Base-by-base conservation (phyloP, 73 alveolate species). In the Symbiodinium pilosum region DNA sequence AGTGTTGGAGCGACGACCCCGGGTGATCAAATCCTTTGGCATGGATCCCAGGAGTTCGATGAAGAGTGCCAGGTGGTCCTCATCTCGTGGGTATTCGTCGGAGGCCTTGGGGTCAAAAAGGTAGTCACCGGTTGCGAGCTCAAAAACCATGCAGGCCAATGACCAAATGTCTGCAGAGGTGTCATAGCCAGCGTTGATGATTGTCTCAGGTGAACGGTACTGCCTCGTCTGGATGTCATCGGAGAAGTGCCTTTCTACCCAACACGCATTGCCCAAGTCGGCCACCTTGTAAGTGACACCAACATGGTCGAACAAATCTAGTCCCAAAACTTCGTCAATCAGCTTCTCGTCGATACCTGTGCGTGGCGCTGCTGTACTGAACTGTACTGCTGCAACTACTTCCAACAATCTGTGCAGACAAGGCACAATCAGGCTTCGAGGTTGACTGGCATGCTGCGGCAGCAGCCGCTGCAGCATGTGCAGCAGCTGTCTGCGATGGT, bases 151-250 rank as follows among this genome's bases (percentile, higher is more conserved):
- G 94, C 99, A 99, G 39, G 75, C 98, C 99, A 99, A 99, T 51
- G 99, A 98, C 99, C 99, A 99, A 38, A 99, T 99, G 97, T 99
- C 99, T 73, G 99, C 99, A 42, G 99, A 99, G 59, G 99, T 99
- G 84, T 99, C 99, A 99, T 99, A 99, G 83, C 99, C 99, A 30
- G 99, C 99, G 34, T 99, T 99, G 84, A 99, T 98, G 83, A 99
- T 99, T 18, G 99, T 99, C 99, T 99, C 99, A 26, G 99, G 99
- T 39, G 99, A 99, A 64, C 99, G 99, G 99, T 99, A 99, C 93
- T 99, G 99, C 83, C 99, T 93, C 28, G 99, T 99, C 99, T 99
- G 99, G 43, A 99, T 99, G 85, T 99, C 99, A 40, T 99, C 99
- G 28, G 99, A 93, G 99, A 99, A 99, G 83, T 99, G 99, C 98